Conservation (phyloP, 306 rosid species). For the Ammopiptanthus mongolicus region DNA sequence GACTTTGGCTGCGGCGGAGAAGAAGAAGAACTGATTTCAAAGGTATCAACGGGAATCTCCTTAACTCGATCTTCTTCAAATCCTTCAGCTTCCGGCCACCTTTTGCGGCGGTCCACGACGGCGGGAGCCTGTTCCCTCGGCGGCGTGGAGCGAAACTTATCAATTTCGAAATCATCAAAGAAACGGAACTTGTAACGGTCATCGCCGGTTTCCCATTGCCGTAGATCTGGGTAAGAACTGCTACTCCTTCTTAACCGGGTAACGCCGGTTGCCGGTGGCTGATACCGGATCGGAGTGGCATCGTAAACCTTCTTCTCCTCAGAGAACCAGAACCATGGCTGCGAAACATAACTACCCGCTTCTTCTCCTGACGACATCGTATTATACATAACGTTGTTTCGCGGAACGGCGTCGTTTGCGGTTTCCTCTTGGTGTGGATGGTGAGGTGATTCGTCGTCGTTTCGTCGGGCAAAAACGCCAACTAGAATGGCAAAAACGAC, state of each 20-base stretch:
- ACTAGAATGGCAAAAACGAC: conserved; percentile 64
- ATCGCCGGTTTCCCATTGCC: conserved; percentile 44
- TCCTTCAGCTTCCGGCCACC: background rate
- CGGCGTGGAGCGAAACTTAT: conserved; percentile 39
- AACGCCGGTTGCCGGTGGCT: conserved; percentile 25
- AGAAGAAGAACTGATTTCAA: conserved; percentile 25
- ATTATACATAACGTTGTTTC: background rate
- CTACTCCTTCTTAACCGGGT: conserved; percentile 55
- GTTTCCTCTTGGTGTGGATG: background rate
- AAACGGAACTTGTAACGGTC: conserved; percentile 46
- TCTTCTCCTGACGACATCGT: background rate
- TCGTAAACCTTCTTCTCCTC: conserved; percentile 27
- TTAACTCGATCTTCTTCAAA: conserved; percentile 20
- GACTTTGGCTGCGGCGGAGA: conserved; percentile 16
- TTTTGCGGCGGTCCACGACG: background rate
- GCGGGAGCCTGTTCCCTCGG: background rate
- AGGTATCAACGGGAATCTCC: conserved; percentile 64
- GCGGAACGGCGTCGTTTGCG: background rate
- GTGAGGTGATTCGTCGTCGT: conserved; percentile 41
- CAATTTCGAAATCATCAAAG: conserved; percentile 65
- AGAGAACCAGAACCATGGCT: conserved; percentile 41
- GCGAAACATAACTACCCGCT: conserved; percentile 18
- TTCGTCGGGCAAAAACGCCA: conserved; percentile 54
- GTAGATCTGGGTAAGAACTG: conserved; percentile 88
- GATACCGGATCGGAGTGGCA: background rate